Conservation (phyloP, 176 grass and related monocot species). For the Puccinellia tenuiflora region DNA sequence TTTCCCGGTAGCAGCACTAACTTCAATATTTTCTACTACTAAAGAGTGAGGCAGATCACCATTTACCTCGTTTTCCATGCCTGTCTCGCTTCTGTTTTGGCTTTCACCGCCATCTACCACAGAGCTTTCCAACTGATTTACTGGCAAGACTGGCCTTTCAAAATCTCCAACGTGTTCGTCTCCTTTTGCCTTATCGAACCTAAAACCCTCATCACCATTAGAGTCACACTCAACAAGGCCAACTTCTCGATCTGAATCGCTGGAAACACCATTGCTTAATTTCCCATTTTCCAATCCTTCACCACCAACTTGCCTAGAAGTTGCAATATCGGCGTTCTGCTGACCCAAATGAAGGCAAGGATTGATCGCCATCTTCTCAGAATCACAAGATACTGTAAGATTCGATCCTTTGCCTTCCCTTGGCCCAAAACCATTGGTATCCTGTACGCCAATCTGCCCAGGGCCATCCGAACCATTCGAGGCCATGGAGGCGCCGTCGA, state of each 20-base stretch:
- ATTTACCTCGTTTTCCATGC: background rate
- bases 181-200: background rate
- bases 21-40: conserved; percentile 11
- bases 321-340: background rate
- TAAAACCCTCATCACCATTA: background rate
- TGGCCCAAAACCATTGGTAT: background rate
- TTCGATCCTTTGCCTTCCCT: background rate
- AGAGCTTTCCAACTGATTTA: conserved; percentile 3
- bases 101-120: background rate
- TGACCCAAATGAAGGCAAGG: background rate
- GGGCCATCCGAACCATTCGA: background rate
- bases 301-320: background rate
- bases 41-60: background rate
- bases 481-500: background rate
- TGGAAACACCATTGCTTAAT: background rate
- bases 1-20: conserved; percentile 1
- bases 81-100: background rate
- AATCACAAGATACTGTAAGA: background rate
- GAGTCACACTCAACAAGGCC: background rate
- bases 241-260: background rate
- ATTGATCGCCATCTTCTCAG: background rate
- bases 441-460: background rate
- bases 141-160: background rate
- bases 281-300: background rate
- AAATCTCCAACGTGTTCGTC: background rate